phyloP scores from a whole-genome alignment of 805 yeast species.

The Scheffersomyces coipomensis region DNA sequence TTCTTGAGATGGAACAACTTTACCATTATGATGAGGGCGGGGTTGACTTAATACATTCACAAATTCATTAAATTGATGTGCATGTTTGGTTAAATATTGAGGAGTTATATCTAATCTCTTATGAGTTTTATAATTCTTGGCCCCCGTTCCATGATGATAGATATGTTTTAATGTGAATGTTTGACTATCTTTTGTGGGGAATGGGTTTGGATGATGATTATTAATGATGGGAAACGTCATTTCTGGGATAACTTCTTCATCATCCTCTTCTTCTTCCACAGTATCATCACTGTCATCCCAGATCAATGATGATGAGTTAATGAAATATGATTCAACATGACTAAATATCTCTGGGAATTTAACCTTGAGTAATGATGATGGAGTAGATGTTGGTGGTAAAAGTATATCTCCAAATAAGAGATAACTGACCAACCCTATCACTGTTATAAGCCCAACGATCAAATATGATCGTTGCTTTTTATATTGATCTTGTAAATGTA shows the following conservation, averaged over 20 bases:
- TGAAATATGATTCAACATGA: no score
- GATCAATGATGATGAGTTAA: no score
- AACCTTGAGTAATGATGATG: no score
- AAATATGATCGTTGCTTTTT: neutral
- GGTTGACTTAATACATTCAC: neutral
- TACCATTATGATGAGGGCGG: neutral
- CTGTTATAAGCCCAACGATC: neutral
- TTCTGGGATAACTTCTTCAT: no score
- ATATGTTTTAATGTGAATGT: slow-evolving; percentile 49
- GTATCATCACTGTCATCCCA: no score
- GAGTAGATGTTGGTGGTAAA: no score
- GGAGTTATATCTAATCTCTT: slow-evolving; percentile 52
- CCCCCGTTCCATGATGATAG: slow-evolving; percentile 58
- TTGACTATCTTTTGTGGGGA: neutral
- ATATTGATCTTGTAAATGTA: neutral
- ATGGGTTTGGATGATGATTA: no score
- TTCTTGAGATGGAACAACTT: slow-evolving; percentile 1
- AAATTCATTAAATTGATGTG: slow-evolving; percentile 2
- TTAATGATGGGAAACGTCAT: no score
- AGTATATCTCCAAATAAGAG: neutral
- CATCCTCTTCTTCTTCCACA: no score
- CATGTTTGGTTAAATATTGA: slow-evolving; percentile 24
- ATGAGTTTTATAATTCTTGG: slow-evolving; percentile 37
- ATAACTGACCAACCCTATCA: neutral
- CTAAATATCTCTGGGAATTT: no score